Conservation (phyloP, 2,329 filamentous ascomycete species). For the Sporothrix humicola region DNA sequence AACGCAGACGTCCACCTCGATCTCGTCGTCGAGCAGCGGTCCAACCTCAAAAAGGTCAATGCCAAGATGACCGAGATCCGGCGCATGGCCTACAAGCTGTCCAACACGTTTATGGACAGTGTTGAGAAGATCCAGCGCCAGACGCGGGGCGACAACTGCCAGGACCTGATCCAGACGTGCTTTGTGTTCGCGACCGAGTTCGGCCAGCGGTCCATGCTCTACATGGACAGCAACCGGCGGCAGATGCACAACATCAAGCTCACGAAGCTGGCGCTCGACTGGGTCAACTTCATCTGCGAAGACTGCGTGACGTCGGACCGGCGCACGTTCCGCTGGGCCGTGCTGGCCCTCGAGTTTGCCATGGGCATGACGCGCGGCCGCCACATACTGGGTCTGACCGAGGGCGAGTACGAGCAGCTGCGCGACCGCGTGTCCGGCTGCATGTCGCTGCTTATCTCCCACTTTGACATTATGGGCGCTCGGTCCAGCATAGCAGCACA, state of each 20-base stretch:
- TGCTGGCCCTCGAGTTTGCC: slow-evolving; percentile 91
- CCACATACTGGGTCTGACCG: slow-evolving; percentile 88
- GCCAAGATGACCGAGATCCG: slow-evolving; percentile 90
- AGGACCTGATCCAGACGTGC: slow-evolving; percentile 95
- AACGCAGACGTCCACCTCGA: slow-evolving; percentile 84
- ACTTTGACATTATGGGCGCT: slow-evolving; percentile 99
- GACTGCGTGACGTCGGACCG: slow-evolving; percentile 93
- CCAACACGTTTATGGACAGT: slow-evolving; percentile 98
- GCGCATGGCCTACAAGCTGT: slow-evolving; percentile 93
- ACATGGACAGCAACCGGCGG: slow-evolving; percentile 93
- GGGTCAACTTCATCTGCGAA: slow-evolving; percentile 97
- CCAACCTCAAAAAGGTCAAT: slow-evolving; percentile 92
- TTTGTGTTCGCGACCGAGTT: slow-evolving; percentile 99
- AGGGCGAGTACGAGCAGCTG: slow-evolving; percentile 82
- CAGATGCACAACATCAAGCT: slow-evolving; percentile 98
- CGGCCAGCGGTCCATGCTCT: slow-evolving; percentile 88
- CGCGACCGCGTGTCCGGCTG: slow-evolving; percentile 91
- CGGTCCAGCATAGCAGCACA: slow-evolving; percentile 91
- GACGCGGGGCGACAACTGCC: slow-evolving; percentile 81
- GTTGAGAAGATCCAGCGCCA: slow-evolving; percentile 91
- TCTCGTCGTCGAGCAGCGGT: slow-evolving; percentile 87
- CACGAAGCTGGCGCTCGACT: slow-evolving; percentile 90
- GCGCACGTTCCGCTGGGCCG: slow-evolving; percentile 97
- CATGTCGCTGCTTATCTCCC: slow-evolving; percentile 95
- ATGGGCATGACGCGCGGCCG: slow-evolving; percentile 96